A percentile compares a stretch with the other conserved stretches of the same genome.
phyloP scores from a whole-genome alignment of 306 rosid species.

The Corylus americana region DNA sequence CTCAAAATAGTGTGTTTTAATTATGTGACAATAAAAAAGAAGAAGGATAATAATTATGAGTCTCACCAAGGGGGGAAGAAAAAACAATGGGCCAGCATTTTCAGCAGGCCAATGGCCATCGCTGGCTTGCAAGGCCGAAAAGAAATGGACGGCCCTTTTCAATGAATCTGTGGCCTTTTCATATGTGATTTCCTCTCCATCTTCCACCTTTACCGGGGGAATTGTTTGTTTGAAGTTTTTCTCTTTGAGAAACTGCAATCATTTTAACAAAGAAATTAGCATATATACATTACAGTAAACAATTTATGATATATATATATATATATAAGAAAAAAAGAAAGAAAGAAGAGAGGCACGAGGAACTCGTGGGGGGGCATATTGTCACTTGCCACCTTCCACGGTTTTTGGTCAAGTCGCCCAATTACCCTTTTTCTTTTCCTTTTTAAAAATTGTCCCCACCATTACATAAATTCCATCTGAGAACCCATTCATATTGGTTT shows the following conservation, averaged over 20 bases:
- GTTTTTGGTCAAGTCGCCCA: no score
- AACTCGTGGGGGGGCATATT: no score
- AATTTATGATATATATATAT: not conserved
- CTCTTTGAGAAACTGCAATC: constrained; percentile 48
- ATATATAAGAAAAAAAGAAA: no score
- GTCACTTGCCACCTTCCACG: no score
- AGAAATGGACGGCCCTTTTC: constrained; percentile 44
- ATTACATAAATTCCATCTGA: no score
- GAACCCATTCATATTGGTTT: no score
- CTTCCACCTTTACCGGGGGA: constrained; percentile 44
- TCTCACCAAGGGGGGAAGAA: constrained; percentile 68
- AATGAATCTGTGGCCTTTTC: constrained; percentile 39
- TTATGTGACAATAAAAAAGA: not conserved
- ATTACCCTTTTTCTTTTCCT: no score
- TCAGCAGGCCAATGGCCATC: constrained; percentile 92
- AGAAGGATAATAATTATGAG: not conserved
- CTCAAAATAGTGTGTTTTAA: not conserved
- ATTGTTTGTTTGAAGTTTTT: constrained; percentile 62
- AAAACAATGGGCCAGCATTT: constrained; percentile 73
- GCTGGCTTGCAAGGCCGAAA: constrained; percentile 55
- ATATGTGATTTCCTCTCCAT: constrained; percentile 45
- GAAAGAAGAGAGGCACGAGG: no score
- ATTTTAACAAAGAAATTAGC: not conserved
- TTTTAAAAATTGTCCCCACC: no score
- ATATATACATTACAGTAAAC: not conserved